Evolutionary conservation across 108 stramenopile species (phyloP).

Genomic region (Skeletonema marinoi): DNA sequence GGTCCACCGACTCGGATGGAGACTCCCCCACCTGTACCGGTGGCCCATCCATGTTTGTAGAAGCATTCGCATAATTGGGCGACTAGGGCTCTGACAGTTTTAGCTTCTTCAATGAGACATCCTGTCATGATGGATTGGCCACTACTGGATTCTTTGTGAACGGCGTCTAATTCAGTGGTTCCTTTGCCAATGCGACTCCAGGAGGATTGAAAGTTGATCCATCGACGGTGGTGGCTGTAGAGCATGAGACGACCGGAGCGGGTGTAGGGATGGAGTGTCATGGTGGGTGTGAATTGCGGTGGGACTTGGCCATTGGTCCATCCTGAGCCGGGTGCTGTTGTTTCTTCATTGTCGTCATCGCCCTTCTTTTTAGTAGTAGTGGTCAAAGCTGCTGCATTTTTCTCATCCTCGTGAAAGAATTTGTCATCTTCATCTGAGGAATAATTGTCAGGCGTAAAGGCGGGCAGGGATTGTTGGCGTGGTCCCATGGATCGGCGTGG

Average conservation of each 20-base stretch:
- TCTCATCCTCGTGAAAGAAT: slow-evolving; percentile 12
- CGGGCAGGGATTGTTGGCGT: slow-evolving; percentile 29
- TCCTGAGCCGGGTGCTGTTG: slow-evolving; percentile 56
- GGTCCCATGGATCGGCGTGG: slow-evolving; percentile 21
- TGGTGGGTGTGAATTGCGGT: slow-evolving; percentile 52
- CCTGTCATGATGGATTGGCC: slow-evolving; percentile 29
- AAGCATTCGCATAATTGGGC: slow-evolving; percentile 87
- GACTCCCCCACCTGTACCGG: slow-evolving; percentile 93
- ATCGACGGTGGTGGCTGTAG: slow-evolving; percentile 71
- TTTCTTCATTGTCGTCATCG: neutral
- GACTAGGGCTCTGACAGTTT: slow-evolving; percentile 64
- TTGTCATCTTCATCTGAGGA: slow-evolving; percentile 41
- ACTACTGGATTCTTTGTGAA: slow-evolving; percentile 19
- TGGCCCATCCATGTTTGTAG: slow-evolving; percentile 90
- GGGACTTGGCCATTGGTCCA: slow-evolving; percentile 80
- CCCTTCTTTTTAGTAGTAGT: neutral
- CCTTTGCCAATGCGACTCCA: slow-evolving; percentile 77
- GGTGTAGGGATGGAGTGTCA: slow-evolving; percentile 55
- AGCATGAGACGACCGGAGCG: slow-evolving; percentile 68
- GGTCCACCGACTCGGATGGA: slow-evolving; percentile 85
- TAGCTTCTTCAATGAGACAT: slow-evolving; percentile 49
- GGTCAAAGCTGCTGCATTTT: neutral
- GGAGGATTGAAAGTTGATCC: slow-evolving; percentile 64
- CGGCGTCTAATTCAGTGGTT: slow-evolving; percentile 43
- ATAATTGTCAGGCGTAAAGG: slow-evolving; percentile 40